Conservation (phyloP, 1,284 basidiomycete genomes). For the Rhodotorula mucilaginosa region DNA sequence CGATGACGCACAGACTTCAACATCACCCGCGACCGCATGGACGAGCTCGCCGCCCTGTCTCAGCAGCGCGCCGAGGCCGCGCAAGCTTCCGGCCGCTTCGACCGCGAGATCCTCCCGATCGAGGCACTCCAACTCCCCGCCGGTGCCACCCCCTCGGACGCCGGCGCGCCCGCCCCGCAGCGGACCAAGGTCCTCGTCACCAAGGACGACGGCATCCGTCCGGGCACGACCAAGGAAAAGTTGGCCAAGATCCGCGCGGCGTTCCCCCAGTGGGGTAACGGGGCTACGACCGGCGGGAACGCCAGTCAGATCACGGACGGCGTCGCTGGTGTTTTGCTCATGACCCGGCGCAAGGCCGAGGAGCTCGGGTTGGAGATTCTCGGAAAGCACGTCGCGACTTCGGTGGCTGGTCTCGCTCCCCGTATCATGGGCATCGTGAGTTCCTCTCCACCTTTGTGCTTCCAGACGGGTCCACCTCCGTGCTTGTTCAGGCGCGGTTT, state of each 20-base stretch:
- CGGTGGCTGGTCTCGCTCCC: constrained; percentile 61
- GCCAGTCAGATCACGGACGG: constrained; percentile 80
- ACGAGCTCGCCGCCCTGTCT: constrained; percentile 73
- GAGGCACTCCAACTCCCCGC: constrained; percentile 41
- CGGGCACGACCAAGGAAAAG: constrained; percentile 68
- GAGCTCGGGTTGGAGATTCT: constrained; percentile 70
- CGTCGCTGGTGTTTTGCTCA: constrained; percentile 77
- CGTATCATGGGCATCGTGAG: constrained; percentile 58
- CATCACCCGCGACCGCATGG: constrained; percentile 78
- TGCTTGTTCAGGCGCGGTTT: no score
- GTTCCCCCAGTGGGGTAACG: constrained; percentile 82
- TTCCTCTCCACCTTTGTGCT: background rate
- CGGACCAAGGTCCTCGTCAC: constrained; percentile 61
- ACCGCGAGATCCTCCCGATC: constrained; percentile 76
- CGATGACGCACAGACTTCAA: constrained; percentile 58
- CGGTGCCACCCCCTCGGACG: constrained; percentile 12
- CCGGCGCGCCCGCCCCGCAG: constrained; percentile 39
- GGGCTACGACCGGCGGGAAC: constrained; percentile 81
- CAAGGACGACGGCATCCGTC: constrained; percentile 78
- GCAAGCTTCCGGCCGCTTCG: constrained; percentile 64
- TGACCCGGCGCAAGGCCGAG: constrained; percentile 80
- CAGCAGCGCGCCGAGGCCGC: constrained; percentile 70
- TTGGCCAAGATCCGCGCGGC: constrained; percentile 70
- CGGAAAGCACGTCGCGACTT: constrained; percentile 73
- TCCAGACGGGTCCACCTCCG: no score